Evolutionary conservation across 1,139 yeast genomes (phyloP), one percentile per base, ranked within the genome.

Genomic region (Maudiozyma humilis): DNA sequence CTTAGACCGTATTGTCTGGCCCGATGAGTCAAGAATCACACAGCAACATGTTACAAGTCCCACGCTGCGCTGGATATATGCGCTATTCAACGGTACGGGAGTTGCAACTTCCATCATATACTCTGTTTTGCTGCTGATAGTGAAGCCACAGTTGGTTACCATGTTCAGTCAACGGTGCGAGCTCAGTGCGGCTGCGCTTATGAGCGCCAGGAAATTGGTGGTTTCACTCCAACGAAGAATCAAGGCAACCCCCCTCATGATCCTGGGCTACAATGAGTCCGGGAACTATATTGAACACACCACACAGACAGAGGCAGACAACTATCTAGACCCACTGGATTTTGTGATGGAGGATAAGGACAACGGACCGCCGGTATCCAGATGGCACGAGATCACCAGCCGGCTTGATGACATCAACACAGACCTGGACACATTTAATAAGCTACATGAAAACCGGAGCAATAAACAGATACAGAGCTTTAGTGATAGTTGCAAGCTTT

Each of bases 231-330:
- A 58, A 20, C 44, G 49, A 3, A 48, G 52, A 32, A 43, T 59
- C 20, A 44, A 46, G 19, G 51, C 46, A 10, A 53, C 64, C 1
- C 70, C 74, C 3, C 51, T 64, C 2, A 64, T 70, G 14, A 64
- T 63, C 4, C 55, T 70, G n/a, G 68, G 65, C 30, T 66, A 69
- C 41, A 67, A 67, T 25, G 73, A 69, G 13, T 62, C 36, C 7
- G 43, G 43, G 13, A 38, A 45, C 12, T 65, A 44, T 53, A 59
- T 43, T 55, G 68, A 49, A 57, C 70, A 70, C 60, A 51, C 52
- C n/a, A 53, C 53, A 3, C 64, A 61, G 44, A 59, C 63, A 14
- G 33, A 37, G n/a, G 32, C 29, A 5, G 39, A 25, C 6, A 16
- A n/a, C 13, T 19, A 4, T 3, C 15, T 2, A 14, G n/a, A 7